Base-by-base conservation (phyloP, 139 green algal species). In the Pedinophyceae sp. region DNA sequence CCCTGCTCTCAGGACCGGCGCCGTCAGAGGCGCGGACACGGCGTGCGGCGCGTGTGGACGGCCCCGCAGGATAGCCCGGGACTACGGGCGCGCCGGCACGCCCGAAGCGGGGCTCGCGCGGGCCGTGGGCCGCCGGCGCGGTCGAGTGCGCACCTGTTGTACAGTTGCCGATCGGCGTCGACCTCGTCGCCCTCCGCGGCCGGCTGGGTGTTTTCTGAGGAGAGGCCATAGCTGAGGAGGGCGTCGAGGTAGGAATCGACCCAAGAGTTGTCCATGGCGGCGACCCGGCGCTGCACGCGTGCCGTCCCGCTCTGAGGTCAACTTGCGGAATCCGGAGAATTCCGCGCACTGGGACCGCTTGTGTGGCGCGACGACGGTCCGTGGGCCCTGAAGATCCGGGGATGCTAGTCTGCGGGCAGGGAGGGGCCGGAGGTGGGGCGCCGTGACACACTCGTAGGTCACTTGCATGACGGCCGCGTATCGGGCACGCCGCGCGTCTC, bases 181-280 rank as follows among this genome's bases (percentile, higher is more conserved):
- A 71, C 48, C 30, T 60, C 57, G 18, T 50, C 57, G 10, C 48
- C 28, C 18, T 54, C 58, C 40, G 61, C 53, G 0, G 41, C 49
- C 13, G 55, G 55, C 47, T 68, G 67, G 26, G 66, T 46, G 51
- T 81, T 77, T 50, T 81, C 73, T 23, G 57, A 61, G 3, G 51
- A 67, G 27, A 81, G 55, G 4, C 73, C 73, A 41, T 66, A 69
- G 2, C 75, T 49, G 45, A 88, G 78, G 67, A 85, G 59, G 2
- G 82, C 82, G 48, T 86, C 73, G 20, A 92, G 52, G 54, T 92
- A 92, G 2, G 61, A 77, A 3, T 87, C 81, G 10, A 92, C 76
- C 80, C 82, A 91, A 5, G 52, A 57, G 55, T 88, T 88, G 53
- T 57, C 64, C 20, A 54, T 43, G 34, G 34, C 13, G 34, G 34